These are phyloP conservation scores for Botrytis fragariae DNA, from an alignment of 2,329 filamentous ascomycete genomes.

Conservation along the genomic window DNA sequence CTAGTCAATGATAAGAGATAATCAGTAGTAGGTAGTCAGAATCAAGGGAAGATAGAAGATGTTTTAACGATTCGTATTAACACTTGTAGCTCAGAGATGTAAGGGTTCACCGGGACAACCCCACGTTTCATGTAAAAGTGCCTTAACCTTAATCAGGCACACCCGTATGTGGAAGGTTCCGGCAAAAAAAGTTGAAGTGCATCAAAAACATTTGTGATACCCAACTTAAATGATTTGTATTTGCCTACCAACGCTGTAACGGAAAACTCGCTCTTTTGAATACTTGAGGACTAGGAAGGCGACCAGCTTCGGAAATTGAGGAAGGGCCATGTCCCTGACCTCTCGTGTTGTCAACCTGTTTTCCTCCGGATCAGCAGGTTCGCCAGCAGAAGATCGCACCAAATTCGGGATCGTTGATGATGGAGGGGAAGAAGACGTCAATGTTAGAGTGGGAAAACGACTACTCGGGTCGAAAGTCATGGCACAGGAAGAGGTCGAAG, in stretches of 20 bases:
- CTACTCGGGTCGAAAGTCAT: slow-evolving; percentile 31
- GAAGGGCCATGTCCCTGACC: slow-evolving; percentile 55
- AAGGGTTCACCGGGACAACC: not conserved
- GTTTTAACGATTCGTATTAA: not conserved
- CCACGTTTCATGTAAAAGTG: slow-evolving; percentile 1
- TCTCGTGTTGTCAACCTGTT: slow-evolving; percentile 53
- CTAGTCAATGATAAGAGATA: not conserved
- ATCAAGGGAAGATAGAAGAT: not conserved
- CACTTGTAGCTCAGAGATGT: not conserved
- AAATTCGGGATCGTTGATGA: slow-evolving; percentile 40
- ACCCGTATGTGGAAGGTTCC: slow-evolving; percentile 17
- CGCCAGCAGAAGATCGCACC: slow-evolving; percentile 29
- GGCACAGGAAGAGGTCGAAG: slow-evolving; percentile 42
- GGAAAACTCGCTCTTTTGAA: not conserved
- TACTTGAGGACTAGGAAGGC: slow-evolving; percentile 7
- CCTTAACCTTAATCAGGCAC: slow-evolving; percentile 12
- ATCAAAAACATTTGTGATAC: slow-evolving; percentile 8
- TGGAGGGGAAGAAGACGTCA: slow-evolving; percentile 37
- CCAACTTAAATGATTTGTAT: slow-evolving; percentile 1
- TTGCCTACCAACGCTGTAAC: slow-evolving; percentile 2
- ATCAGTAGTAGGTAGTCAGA: not conserved
- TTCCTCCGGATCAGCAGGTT: slow-evolving; percentile 40
- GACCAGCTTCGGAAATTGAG: slow-evolving; percentile 28
- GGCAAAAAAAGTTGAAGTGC: slow-evolving; percentile 19
- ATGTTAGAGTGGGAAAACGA: slow-evolving; percentile 36